Evolutionary conservation across 179 eudicot species (phyloP).

Genomic region (Sideroxylon spinosum): DNA sequence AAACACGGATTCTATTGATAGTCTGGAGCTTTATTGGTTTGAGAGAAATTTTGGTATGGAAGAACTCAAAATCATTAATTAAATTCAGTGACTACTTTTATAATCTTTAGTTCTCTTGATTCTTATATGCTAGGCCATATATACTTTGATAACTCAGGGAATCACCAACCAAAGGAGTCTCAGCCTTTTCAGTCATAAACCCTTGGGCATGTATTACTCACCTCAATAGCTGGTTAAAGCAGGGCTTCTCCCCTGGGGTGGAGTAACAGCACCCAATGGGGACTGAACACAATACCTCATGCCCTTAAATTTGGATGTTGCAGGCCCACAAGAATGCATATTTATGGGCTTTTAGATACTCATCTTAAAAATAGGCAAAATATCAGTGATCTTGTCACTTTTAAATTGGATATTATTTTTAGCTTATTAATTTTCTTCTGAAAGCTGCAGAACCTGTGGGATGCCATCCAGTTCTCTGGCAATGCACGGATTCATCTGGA

Average conservation of each 20-base stretch:
- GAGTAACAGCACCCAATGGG: no score
- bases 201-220: no score
- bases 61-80: background rate
- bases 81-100: background rate
- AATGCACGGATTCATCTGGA: conserved; percentile 70
- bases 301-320: no score
- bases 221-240: no score
- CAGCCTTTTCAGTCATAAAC: no score
- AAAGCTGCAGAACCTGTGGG: conserved; percentile 91
- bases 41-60: background rate
- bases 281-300: no score
- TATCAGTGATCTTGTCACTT: background rate
- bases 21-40: background rate
- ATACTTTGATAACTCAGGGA: no score
- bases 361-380: background rate
- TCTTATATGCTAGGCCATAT: background rate
- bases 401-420: background rate
- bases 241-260: no score
- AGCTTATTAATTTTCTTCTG: conserved; percentile 3
- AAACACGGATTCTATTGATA: background rate
- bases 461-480: conserved; percentile 75
- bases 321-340: no score
- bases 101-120: background rate
- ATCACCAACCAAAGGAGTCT: no score
- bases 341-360: background rate